Percentiles rank a stretch among this genome's conserved stretches.
phyloP scores from a whole-genome alignment of 768 basidiomycete species.

The Sutorius australiensis region DNA sequence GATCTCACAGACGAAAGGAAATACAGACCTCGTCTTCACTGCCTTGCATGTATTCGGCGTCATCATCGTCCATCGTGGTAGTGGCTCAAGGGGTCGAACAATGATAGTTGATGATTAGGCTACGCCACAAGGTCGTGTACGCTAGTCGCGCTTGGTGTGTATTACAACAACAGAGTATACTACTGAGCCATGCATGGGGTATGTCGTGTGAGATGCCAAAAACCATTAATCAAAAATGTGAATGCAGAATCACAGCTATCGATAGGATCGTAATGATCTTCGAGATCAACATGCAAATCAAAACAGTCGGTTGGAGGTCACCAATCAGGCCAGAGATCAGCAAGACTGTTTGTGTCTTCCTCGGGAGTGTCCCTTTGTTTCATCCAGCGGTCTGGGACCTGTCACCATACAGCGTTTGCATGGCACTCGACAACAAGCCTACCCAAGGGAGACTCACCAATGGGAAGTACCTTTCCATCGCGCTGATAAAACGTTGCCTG shows the following conservation, averaged over 20 bases:
- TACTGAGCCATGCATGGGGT: slow-evolving; percentile 28
- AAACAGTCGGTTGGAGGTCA: slow-evolving; percentile 18
- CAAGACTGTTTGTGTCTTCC: slow-evolving; percentile 58
- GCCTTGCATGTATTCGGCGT: slow-evolving; percentile 92
- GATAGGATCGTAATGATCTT: neutral
- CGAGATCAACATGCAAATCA: slow-evolving; percentile 3
- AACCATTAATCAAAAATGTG: slow-evolving; percentile 7
- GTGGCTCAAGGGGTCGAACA: slow-evolving; percentile 3
- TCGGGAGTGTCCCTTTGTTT: slow-evolving; percentile 77
- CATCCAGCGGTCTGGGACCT: slow-evolving; percentile 92
- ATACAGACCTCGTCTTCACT: slow-evolving; percentile 74
- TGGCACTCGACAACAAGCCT: neutral
- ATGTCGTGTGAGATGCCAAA: slow-evolving; percentile 15
- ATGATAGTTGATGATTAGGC: slow-evolving; percentile 4
- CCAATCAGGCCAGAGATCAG: slow-evolving; percentile 66
- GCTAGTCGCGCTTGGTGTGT: neutral
- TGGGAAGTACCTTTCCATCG: slow-evolving; percentile 89
- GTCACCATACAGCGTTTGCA: neutral
- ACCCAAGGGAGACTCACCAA: slow-evolving; percentile 46
- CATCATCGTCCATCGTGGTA: slow-evolving; percentile 78
- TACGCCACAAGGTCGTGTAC: neutral
- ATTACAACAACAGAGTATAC: slow-evolving; percentile 28
- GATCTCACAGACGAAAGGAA: slow-evolving; percentile 1
- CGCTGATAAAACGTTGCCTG: slow-evolving; percentile 77
- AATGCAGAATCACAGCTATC: neutral